Evolutionary conservation across 108 stramenopile species (phyloP).

Genomic region (Skeletonema costatum): DNA sequence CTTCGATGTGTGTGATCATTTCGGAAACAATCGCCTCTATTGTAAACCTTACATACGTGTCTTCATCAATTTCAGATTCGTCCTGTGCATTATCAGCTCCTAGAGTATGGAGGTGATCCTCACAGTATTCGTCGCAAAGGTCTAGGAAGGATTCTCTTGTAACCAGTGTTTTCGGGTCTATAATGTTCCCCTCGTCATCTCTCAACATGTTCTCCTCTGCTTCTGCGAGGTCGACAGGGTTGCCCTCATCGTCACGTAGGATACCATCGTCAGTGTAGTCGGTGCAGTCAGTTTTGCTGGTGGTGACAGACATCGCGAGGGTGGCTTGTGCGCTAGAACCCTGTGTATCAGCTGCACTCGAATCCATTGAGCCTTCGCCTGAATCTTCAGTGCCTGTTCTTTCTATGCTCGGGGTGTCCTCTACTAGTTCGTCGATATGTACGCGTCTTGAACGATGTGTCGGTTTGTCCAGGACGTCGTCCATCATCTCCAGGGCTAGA

Average conservation of each 20-base stretch:
- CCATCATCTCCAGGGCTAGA: not conserved
- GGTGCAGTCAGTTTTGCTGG: slow-evolving; percentile 10
- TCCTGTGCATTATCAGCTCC: not conserved
- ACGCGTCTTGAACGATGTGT: too few relatives aligned
- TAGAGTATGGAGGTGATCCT: slow-evolving; percentile 20
- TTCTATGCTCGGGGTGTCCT: not conserved
- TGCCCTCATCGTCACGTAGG: slow-evolving; percentile 37
- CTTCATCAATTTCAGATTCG: not conserved
- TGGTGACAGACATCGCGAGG: not conserved
- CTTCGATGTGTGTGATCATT: not conserved
- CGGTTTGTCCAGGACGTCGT: too few relatives aligned
- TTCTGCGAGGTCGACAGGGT: slow-evolving; percentile 27
- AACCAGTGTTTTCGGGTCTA: slow-evolving; percentile 33
- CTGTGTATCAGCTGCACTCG: not conserved
- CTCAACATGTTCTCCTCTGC: slow-evolving; percentile 32
- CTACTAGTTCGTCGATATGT: not conserved
- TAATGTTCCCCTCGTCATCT: slow-evolving; percentile 36
- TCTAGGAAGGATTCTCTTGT: slow-evolving; percentile 20
- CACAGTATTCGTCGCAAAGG: slow-evolving; percentile 23
- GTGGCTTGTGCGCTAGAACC: not conserved
- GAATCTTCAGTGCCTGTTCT: not conserved
- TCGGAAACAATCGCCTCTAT: not conserved
- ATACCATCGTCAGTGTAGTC: slow-evolving; percentile 25
- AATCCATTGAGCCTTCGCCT: not conserved
- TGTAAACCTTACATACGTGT: slow-evolving; percentile 1